Percentiles rank a stretch among this genome's conserved stretches.
These are phyloP conservation scores for Conticribra weissflogii DNA, from an alignment of 108 stramenopile species.

Conservation along the genomic window DNA sequence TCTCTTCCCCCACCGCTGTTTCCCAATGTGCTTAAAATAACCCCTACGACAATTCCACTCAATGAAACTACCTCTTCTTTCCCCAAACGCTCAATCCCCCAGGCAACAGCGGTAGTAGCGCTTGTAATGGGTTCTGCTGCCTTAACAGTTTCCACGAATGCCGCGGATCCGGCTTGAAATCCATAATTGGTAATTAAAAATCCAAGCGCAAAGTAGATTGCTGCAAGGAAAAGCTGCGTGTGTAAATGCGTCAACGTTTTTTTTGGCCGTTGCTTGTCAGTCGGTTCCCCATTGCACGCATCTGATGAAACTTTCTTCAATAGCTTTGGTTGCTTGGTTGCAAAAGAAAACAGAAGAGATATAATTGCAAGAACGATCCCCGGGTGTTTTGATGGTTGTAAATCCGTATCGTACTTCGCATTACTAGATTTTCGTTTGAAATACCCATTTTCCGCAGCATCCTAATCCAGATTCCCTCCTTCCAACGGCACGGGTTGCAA, in stretches of 20 bases:
- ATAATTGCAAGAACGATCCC: too few relatives aligned
- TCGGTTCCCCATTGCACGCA: too few relatives aligned
- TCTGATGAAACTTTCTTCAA: too few relatives aligned
- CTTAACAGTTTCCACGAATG: conserved; percentile 89
- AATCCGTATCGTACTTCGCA: neutral
- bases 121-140: conserved; percentile 85
- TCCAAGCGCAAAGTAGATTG: conserved; percentile 69
- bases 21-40: conserved; percentile 70
- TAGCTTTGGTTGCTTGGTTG: too few relatives aligned
- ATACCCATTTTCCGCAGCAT: conserved; percentile 12
- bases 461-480: too few relatives aligned
- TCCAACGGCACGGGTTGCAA: conserved; percentile 38
- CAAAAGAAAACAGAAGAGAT: too few relatives aligned
- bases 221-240: conserved; percentile 48
- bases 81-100: conserved; percentile 70
- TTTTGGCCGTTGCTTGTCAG: too few relatives aligned
- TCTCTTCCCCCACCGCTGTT: conserved; percentile 8
- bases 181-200: conserved; percentile 74
- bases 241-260: conserved; percentile 12
- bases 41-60: conserved; percentile 65
- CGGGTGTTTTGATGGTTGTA: too few relatives aligned
- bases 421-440: conserved; percentile 24
- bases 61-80: conserved; percentile 55
- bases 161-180: conserved; percentile 62
- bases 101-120: conserved; percentile 64